Evolutionary conservation across 176 grass and related monocot genomes (phyloP).

Genomic region (Elaeis guineensis): DNA sequence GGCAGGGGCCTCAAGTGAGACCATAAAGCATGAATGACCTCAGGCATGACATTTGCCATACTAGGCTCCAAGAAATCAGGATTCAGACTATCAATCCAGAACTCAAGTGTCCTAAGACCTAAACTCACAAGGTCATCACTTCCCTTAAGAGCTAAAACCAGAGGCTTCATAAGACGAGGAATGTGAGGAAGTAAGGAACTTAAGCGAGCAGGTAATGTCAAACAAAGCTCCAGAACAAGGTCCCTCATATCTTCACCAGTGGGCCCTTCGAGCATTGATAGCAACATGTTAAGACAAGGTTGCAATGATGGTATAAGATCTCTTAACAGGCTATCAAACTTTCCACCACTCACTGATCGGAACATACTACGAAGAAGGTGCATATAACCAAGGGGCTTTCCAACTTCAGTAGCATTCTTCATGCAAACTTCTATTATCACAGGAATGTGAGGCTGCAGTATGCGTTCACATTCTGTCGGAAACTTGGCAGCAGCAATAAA

Average conservation of each 20-base stretch:
- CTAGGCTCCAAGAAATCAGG: constrained; percentile 99
- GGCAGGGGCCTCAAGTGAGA: constrained; percentile 86
- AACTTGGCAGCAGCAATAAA: constrained; percentile 89
- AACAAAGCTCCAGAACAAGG: constrained; percentile 84
- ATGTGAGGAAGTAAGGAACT: constrained; percentile 97
- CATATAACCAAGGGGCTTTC: constrained; percentile 99
- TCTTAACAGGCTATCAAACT: constrained; percentile 92
- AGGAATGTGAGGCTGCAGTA: constrained; percentile 88
- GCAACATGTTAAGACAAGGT: constrained; percentile 94
- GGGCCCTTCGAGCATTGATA: constrained; percentile 92
- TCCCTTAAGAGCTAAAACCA: constrained; percentile 92
- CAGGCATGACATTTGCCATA: constrained; percentile 97
- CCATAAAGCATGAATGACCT: constrained; percentile 98
- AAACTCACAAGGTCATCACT: constrained; percentile 91
- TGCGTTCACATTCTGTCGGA: constrained; percentile 74
- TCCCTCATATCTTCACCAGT: constrained; percentile 86
- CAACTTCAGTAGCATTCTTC: constrained; percentile 92
- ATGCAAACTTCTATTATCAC: constrained; percentile 99
- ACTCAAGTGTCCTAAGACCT: constrained; percentile 87
- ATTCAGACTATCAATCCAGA: constrained; percentile 99
- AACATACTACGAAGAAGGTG: constrained; percentile 94
- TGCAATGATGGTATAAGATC: constrained; percentile 96
- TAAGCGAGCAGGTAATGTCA: constrained; percentile 91
- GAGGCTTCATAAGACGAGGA: constrained; percentile 93
- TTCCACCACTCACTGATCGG: constrained; percentile 83